Conservation (phyloP, 495 filamentous ascomycete species). For the Terfezia boudieri region DNA sequence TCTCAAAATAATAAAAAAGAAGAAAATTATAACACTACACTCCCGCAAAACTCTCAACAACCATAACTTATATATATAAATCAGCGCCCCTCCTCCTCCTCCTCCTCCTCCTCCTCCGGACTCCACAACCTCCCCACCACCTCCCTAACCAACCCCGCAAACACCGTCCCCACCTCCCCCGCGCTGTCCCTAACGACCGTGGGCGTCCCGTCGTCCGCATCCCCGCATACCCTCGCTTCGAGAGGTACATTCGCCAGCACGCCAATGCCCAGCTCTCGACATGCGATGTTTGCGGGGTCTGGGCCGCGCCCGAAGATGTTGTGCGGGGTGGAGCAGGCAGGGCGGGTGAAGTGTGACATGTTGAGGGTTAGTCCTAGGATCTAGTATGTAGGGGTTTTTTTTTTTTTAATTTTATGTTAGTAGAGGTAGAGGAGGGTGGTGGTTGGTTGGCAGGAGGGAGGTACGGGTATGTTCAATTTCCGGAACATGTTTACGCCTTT, state of each 20-base stretch:
- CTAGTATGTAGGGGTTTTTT: conserved; percentile 6
- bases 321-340: conserved; percentile 49
- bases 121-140: too few species aligned
- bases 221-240: conserved; percentile 63
- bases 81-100: too few species aligned
- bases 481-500: conserved; percentile 82
- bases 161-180: conserved; percentile 19
- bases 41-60: too few species aligned
- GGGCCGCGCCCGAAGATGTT: conserved; percentile 50
- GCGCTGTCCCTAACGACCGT: conserved; percentile 72
- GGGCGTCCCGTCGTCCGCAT: conserved; percentile 72
- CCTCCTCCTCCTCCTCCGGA: too few species aligned
- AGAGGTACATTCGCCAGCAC: conserved; percentile 80
- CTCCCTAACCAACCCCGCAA: too few species aligned
- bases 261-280: conserved; percentile 41
- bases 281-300: conserved; percentile 32
- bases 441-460: not conserved
- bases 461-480: conserved; percentile 50
- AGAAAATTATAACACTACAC: too few species aligned
- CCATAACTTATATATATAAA: too few species aligned
- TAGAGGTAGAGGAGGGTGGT: not conserved
- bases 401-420: not conserved
- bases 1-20: too few species aligned
- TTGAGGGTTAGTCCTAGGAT: conserved; percentile 86
- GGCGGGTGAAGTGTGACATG: conserved; percentile 74